Percentiles rank a stretch among this genome's conserved stretches.
Conservation (phyloP, 257 asterid species). For the Jacaranda mimosifolia region DNA sequence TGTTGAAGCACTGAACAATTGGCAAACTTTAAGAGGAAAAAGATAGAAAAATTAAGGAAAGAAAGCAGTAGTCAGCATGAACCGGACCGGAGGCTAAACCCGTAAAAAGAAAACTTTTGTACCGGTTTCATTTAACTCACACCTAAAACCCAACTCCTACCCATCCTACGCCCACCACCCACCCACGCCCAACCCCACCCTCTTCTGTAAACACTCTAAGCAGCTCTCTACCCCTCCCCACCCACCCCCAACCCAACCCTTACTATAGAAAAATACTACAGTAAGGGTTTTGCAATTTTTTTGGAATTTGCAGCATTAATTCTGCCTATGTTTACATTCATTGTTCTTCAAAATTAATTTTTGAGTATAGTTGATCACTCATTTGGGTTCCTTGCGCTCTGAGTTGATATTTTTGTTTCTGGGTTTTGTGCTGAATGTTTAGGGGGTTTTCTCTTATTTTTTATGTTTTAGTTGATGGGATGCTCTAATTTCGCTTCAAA, state of each 20-base stretch:
- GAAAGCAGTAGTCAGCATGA: background rate
- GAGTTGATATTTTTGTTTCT: constrained; percentile 16
- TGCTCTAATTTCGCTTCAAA: constrained; percentile 14
- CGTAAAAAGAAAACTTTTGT: background rate
- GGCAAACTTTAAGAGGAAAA: background rate
- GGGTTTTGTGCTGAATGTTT: constrained; percentile 22
- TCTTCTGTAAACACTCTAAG: constrained; percentile 27
- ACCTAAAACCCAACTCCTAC: constrained; percentile 44
- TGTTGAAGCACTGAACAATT: background rate
- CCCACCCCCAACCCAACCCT: background rate
- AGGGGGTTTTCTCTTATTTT: constrained; percentile 9
- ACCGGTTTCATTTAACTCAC: constrained; percentile 38
- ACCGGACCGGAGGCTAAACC: constrained; percentile 24
- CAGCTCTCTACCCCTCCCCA: constrained; percentile 12
- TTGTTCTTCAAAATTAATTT: background rate
- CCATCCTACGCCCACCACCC: constrained; percentile 32
- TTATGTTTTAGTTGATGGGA: constrained; percentile 27
- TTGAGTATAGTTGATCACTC: constrained; percentile 30
- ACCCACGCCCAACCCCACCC: constrained; percentile 25
- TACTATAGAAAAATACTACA: constrained; percentile 10
- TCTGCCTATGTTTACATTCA: constrained; percentile 32
- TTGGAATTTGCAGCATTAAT: constrained; percentile 33
- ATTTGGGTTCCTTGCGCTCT: constrained; percentile 13
- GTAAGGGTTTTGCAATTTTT: constrained; percentile 30
- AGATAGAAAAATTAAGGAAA: background rate